Conservation (phyloP, 75 land plant species). For the Adiantum capillusveneris region DNA sequence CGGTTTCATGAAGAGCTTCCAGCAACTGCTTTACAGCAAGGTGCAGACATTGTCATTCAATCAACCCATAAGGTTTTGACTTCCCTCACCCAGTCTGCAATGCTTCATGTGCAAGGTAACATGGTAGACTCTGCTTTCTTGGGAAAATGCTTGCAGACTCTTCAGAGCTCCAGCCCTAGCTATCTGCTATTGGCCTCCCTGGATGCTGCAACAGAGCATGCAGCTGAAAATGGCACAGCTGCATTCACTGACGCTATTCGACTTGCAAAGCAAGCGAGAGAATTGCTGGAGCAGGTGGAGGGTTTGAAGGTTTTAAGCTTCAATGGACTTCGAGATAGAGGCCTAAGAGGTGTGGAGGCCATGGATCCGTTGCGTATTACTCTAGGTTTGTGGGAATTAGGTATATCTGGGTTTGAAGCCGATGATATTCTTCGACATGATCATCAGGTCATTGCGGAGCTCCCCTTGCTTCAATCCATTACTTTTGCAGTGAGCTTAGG, state of each 20-base stretch:
- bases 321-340: not conserved
- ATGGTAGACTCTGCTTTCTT: slow-evolving; percentile 42
- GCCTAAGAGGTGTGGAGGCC: slow-evolving; percentile 15
- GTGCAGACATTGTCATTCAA: slow-evolving; percentile 81
- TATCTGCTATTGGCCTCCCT: slow-evolving; percentile 81
- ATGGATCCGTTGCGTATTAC: slow-evolving; percentile 80
- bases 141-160: slow-evolving; percentile 60
- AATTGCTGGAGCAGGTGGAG: slow-evolving; percentile 27
- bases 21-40: slow-evolving; percentile 70
- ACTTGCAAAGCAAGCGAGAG: slow-evolving; percentile 35
- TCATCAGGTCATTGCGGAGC: slow-evolving; percentile 52
- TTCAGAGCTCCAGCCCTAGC: slow-evolving; percentile 93
- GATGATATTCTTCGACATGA: slow-evolving; percentile 52
- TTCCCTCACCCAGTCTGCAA: slow-evolving; percentile 92
- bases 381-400: slow-evolving; percentile 51
- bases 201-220: slow-evolving; percentile 82
- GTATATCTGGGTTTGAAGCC: slow-evolving; percentile 68
- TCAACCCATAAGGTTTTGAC: slow-evolving; percentile 88
- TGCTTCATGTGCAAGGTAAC: slow-evolving; percentile 72
- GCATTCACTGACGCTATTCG: slow-evolving; percentile 41
- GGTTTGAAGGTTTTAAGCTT: slow-evolving; percentile 40
- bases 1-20: slow-evolving; percentile 69
- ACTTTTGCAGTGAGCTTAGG: slow-evolving; percentile 73
- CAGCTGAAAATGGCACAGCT: slow-evolving; percentile 23
- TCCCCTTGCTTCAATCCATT: slow-evolving; percentile 48